Conservation (phyloP, 768 basidiomycete species). For the Chlorophyllum brunneum region DNA sequence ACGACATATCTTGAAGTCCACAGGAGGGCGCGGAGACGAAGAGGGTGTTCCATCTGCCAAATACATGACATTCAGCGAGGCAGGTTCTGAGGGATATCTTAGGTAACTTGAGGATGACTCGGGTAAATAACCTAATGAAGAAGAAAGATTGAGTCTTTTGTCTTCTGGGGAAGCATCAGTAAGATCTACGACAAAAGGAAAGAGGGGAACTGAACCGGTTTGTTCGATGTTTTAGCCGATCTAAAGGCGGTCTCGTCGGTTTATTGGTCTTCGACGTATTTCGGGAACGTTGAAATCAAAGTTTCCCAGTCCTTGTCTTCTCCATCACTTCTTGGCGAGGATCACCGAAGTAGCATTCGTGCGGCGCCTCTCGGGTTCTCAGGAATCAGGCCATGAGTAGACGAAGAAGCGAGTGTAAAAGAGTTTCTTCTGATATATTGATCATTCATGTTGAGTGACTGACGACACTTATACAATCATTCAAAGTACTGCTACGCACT, state of each 20-base stretch:
- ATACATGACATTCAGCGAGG: too few relatives aligned
- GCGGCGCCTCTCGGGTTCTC: background rate
- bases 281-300: background rate
- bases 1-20: too few relatives aligned
- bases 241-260: background rate
- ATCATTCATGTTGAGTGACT: background rate
- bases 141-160: background rate
- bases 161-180: background rate
- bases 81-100: too few relatives aligned
- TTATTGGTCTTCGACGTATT: background rate
- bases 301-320: background rate
- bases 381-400: background rate
- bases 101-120: background rate
- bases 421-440: background rate
- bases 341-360: slow-evolving; percentile 11
- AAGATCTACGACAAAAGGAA: background rate
- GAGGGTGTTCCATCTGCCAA: too few relatives aligned
- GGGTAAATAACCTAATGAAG: background rate
- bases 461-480: background rate
- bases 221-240: background rate
- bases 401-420: background rate
- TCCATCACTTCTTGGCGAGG: slow-evolving; percentile 9
- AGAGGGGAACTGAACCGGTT: slow-evolving; percentile 5
- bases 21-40: too few relatives aligned
- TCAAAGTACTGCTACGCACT: background rate